These are phyloP conservation scores for Xanthoceras sorbifolium DNA, from an alignment of 345 rosid species.

Conservation along the genomic window DNA sequence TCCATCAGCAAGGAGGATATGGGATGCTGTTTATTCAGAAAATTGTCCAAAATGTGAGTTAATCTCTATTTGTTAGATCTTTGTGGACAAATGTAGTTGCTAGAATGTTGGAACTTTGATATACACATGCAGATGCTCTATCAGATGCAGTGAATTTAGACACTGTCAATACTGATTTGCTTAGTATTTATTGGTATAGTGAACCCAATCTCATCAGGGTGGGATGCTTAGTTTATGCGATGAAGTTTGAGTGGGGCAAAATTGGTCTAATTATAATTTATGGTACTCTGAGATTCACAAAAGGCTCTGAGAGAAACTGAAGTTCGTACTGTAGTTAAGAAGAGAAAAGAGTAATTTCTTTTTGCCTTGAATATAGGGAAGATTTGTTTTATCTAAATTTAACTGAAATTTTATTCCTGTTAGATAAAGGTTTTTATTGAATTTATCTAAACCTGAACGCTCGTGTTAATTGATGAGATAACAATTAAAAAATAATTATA, in stretches of 20 bases:
- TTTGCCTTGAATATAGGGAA: not conserved
- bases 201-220: no score
- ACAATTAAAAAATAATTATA: no score
- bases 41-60: constrained; percentile 60
- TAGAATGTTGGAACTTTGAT: not conserved
- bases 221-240: no score
- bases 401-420: not conserved
- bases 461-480: no score
- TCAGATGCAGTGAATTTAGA: not conserved
- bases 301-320: not conserved
- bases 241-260: no score
- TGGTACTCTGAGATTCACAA: not conserved
- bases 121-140: not conserved
- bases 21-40: constrained; percentile 66
- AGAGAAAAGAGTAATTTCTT: not conserved
- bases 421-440: not conserved
- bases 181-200: no score
- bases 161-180: not conserved
- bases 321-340: not conserved
- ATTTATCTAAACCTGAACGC: no score
- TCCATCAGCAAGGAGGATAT: constrained; percentile 67
- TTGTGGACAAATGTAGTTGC: not conserved
- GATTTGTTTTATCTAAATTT: not conserved
- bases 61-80: not conserved
- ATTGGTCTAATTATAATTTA: not conserved